These are phyloP conservation scores for Neonectria coccinea DNA, from an alignment of 2,329 filamentous ascomycete genomes.

Conservation along the genomic window DNA sequence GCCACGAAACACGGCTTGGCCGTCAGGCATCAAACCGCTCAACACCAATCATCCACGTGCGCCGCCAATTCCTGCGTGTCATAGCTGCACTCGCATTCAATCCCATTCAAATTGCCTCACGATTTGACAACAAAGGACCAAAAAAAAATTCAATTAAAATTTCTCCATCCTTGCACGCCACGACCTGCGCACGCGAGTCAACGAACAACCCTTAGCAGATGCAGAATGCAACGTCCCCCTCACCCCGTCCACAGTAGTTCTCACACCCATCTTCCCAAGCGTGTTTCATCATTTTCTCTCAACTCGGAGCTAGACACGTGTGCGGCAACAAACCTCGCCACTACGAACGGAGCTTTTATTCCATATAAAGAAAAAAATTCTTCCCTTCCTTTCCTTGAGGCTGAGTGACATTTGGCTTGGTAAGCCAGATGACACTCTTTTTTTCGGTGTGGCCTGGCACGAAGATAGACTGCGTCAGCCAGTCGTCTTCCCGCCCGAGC, in stretches of 20 bases:
- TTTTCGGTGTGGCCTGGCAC: neutral
- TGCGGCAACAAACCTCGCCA: constrained; percentile 20
- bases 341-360: constrained; percentile 15
- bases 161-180: neutral
- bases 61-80: neutral
- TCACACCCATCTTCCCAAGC: constrained; percentile 29
- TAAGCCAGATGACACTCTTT: neutral
- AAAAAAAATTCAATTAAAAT: neutral
- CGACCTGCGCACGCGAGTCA: constrained; percentile 23
- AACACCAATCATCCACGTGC: constrained; percentile 14
- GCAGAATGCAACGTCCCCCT: constrained; percentile 25
- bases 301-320: constrained; percentile 31
- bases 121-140: neutral
- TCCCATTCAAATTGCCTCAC: neutral
- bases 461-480: neutral
- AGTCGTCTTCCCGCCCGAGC: neutral
- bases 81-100: neutral
- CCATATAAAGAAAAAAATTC: too few relatives aligned
- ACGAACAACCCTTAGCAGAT: constrained; percentile 11
- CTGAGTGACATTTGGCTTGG: neutral
- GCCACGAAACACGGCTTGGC: constrained; percentile 34
- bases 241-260: constrained; percentile 32
- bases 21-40: constrained; percentile 23
- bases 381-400: neutral
- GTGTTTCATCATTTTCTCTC: constrained; percentile 37